A percentile compares a stretch with the other conserved stretches of the same genome.
Evolutionary conservation across 257 asterid genomes (phyloP).

Genomic region (Salvia splendens): DNA sequence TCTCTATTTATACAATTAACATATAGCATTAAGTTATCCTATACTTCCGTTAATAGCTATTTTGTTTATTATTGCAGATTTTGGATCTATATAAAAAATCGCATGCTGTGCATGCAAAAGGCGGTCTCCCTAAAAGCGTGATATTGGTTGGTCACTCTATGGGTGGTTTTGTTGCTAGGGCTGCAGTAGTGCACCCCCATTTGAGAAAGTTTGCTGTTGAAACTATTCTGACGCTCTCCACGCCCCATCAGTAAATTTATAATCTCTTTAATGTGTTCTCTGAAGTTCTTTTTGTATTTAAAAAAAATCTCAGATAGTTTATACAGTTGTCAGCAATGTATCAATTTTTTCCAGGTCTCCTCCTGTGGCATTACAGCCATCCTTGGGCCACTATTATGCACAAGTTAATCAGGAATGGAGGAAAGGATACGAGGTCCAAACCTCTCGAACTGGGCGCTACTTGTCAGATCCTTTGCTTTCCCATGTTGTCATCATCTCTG

Average conservation of each 20-base stretch:
- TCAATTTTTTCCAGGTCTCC: conserved; percentile 66
- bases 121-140: conserved; percentile 73
- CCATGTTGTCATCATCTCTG: conserved; percentile 70
- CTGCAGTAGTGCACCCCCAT: conserved; percentile 84
- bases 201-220: conserved; percentile 87
- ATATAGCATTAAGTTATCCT: conserved; percentile 9
- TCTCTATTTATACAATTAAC: not conserved
- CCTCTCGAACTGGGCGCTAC: conserved; percentile 61
- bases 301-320: not conserved
- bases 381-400: conserved; percentile 81
- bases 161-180: conserved; percentile 99
- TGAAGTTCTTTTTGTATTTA: not conserved
- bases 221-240: conserved; percentile 88
- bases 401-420: conserved; percentile 83
- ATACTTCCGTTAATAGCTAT: conserved; percentile 22
- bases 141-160: conserved; percentile 97
- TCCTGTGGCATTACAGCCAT: conserved; percentile 90
- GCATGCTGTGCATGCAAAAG: conserved; percentile 58
- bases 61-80: conserved; percentile 48
- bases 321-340: conserved; percentile 30
- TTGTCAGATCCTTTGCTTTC: conserved; percentile 66
- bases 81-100: conserved; percentile 82
- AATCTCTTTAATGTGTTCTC: conserved; percentile 26
- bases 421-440: conserved; percentile 71
- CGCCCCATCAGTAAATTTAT: conserved; percentile 86